phyloP scores from a whole-genome alignment of 169 alveolate species.

The Plasmodium vivax region DNA sequence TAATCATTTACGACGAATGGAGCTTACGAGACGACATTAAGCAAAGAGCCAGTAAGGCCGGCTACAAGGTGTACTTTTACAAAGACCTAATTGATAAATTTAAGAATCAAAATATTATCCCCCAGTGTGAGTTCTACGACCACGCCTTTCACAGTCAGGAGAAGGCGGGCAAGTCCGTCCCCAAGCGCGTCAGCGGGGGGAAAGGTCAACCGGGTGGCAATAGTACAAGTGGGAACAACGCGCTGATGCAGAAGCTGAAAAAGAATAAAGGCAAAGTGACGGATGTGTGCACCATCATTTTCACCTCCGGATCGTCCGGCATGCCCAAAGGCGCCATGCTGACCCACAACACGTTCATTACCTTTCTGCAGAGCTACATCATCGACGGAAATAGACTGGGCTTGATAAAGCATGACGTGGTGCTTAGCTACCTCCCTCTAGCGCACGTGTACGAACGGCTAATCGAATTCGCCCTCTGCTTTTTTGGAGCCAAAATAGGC shows the following conservation, averaged over 20 bases:
- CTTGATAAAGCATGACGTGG: conserved; percentile 77
- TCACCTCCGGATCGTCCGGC: conserved; percentile 94
- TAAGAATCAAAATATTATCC: conserved; percentile 56
- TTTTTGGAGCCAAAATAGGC: conserved; percentile 88
- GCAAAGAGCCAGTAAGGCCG: conserved; percentile 28
- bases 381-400: conserved; percentile 82
- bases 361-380: conserved; percentile 78
- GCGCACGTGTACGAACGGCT: conserved; percentile 94
- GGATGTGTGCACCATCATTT: conserved; percentile 62
- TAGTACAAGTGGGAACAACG: not conserved
- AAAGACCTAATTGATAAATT: conserved; percentile 54
- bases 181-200: no score
- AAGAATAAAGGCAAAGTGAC: conserved; percentile 1
- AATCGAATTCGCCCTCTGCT: conserved; percentile 80
- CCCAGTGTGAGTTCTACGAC: conserved; percentile 1
- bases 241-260: conserved; percentile 5
- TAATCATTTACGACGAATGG: conserved; percentile 78
- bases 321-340: conserved; percentile 96
- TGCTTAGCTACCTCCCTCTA: conserved; percentile 92
- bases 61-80: conserved; percentile 60
- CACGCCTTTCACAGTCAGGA: not conserved
- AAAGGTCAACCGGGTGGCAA: not conserved
- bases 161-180: not conserved
- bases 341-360: conserved; percentile 87
- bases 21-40: conserved; percentile 43